These are phyloP conservation scores for Aspergillus ibericus DNA, from an alignment of 2,329 filamentous ascomycete genomes.

Conservation along the genomic window DNA sequence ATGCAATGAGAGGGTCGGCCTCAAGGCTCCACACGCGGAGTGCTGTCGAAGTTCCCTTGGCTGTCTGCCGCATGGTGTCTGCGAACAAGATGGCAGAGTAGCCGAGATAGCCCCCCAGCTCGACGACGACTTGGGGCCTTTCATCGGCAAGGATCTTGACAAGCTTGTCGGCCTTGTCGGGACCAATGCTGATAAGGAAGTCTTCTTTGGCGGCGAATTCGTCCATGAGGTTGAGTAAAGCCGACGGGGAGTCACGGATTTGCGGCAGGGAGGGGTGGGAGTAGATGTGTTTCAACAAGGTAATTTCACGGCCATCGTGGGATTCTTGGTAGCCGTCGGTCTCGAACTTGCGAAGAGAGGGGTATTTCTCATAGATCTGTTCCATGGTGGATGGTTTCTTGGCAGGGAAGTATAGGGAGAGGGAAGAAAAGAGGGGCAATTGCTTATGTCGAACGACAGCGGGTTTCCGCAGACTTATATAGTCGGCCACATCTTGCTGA, in stretches of 20 bases:
- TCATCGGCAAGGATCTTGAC: constrained; percentile 65
- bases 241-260: neutral
- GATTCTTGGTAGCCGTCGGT: neutral
- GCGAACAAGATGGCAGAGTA: constrained; percentile 79
- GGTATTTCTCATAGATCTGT: neutral
- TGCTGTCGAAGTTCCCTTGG: constrained; percentile 48
- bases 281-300: constrained; percentile 2
- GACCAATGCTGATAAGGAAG: constrained; percentile 78
- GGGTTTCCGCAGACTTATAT: neutral
- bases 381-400: neutral
- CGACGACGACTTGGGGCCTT: constrained; percentile 70
- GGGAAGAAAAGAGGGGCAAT: neutral
- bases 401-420: neutral
- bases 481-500: neutral
- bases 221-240: constrained; percentile 67
- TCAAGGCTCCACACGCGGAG: constrained; percentile 69
- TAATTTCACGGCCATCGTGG: neutral
- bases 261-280: neutral
- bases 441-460: neutral
- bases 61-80: constrained; percentile 61
- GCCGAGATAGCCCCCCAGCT: constrained; percentile 78
- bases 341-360: neutral
- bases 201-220: constrained; percentile 62
- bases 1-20: constrained; percentile 70
- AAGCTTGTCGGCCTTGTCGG: constrained; percentile 71